Percentiles rank a stretch among this genome's conserved stretches.
These are phyloP conservation scores for Plantago ovata DNA, from an alignment of 257 asterid species.

Conservation along the genomic window DNA sequence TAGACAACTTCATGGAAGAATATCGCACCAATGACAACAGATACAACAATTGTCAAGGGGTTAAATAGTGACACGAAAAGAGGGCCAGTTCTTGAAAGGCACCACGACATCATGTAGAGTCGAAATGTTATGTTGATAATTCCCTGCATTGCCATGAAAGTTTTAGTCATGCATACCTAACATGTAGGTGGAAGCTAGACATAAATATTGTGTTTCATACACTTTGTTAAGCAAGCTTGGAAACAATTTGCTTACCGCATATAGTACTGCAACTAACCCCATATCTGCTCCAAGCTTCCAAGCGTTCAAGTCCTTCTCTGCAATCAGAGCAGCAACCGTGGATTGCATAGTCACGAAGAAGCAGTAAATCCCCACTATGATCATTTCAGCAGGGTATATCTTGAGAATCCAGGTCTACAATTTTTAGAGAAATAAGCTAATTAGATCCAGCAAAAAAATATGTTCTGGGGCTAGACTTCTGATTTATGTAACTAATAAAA, in stretches of 20 bases:
- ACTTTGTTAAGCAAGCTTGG: background rate
- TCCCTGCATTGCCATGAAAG: no score
- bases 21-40: conserved; percentile 36
- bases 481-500: no score
- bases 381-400: conserved; percentile 49
- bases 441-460: background rate
- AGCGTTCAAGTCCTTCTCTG: conserved; percentile 35
- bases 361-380: conserved; percentile 40
- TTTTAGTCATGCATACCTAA: no score
- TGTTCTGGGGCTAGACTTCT: background rate
- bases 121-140: conserved; percentile 40
- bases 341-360: conserved; percentile 44
- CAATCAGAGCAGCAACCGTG: conserved; percentile 31
- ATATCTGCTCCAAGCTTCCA: conserved; percentile 42
- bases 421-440: background rate
- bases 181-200: background rate
- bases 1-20: conserved; percentile 43
- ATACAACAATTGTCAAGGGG: conserved; percentile 44
- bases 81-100: conserved; percentile 53
- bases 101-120: conserved; percentile 51
- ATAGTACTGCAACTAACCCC: conserved; percentile 38
- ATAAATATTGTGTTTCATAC: background rate
- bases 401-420: conserved; percentile 44
- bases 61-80: conserved; percentile 55
- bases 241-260: conserved; percentile 30